phyloP scores from a whole-genome alignment of 371 early-diverging fungal species.

The Rhizopus arrhizus region DNA sequence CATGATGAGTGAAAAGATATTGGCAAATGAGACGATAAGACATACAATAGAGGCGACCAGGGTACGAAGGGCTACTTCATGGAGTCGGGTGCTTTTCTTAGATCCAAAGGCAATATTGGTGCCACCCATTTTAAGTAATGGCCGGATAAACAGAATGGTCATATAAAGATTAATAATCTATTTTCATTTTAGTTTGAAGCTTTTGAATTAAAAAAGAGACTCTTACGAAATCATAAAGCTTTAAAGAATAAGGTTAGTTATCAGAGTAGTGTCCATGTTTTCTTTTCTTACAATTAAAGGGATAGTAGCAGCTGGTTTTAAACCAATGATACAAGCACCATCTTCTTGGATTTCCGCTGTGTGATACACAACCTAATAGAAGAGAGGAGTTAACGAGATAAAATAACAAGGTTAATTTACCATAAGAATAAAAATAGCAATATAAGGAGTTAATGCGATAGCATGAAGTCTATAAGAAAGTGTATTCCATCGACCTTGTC shows the following conservation, averaged over 20 bases:
- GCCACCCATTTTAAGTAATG: slow-evolving; percentile 33
- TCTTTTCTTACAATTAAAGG: slow-evolving; percentile 38
- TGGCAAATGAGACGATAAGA: slow-evolving; percentile 52
- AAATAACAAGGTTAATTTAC: slow-evolving; percentile 16
- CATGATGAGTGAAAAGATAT: slow-evolving; percentile 45
- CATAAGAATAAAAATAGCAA: slow-evolving; percentile 50
- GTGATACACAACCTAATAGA: slow-evolving; percentile 46
- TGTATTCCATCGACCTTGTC: slow-evolving; percentile 34
- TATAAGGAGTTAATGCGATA: slow-evolving; percentile 36
- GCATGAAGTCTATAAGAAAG: slow-evolving; percentile 42
- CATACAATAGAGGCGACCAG: slow-evolving; percentile 52
- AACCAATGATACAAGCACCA: slow-evolving; percentile 53
- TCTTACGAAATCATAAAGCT: slow-evolving; percentile 47
- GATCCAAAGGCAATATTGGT: background rate
- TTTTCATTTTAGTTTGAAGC: background rate
- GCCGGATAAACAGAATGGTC: slow-evolving; percentile 50
- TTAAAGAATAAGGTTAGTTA: background rate
- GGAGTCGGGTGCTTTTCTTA: slow-evolving; percentile 38
- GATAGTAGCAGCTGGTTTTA: slow-evolving; percentile 50
- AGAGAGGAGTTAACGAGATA: background rate
- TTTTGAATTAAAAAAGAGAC: no score
- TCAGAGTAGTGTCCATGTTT: background rate
- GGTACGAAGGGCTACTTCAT: slow-evolving; percentile 51
- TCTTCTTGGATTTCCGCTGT: slow-evolving; percentile 35
- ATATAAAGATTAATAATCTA: slow-evolving; percentile 51